Evolutionary conservation across 306 rosid species (phyloP).

Genomic region (Neltuma alba): DNA sequence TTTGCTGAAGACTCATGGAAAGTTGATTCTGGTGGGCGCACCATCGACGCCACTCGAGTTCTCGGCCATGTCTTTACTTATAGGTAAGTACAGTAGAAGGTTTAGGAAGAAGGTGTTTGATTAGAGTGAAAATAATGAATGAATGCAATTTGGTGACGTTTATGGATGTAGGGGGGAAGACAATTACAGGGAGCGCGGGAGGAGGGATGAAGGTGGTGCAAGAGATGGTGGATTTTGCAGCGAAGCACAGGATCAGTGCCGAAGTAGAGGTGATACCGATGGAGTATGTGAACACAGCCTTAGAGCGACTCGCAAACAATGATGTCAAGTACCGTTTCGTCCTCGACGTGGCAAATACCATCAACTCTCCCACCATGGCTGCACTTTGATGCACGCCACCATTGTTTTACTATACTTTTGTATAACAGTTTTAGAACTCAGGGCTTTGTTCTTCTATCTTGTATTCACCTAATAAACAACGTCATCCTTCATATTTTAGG

Average conservation of each 20-base stretch:
- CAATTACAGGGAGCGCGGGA: conserved; percentile 12
- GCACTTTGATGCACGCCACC: too few relatives aligned
- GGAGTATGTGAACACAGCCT: conserved; percentile 40
- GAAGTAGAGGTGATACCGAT: conserved; percentile 37
- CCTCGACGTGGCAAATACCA: conserved; percentile 36
- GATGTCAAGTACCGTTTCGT: conserved; percentile 46
- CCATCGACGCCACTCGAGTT: conserved; percentile 37
- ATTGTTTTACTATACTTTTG: too few relatives aligned
- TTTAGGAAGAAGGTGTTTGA: too few relatives aligned
- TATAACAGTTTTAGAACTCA: too few relatives aligned
- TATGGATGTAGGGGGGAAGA: conserved; percentile 35
- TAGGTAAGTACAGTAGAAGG: conserved; percentile 27
- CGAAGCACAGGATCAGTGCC: conserved; percentile 32
- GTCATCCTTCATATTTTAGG: too few relatives aligned
- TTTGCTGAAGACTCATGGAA: conserved; percentile 44
- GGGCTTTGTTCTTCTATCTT: too few relatives aligned
- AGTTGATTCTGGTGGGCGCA: conserved; percentile 47
- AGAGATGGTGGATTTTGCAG: conserved; percentile 40
- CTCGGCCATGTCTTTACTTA: conserved; percentile 33
- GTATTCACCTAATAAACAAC: too few relatives aligned
- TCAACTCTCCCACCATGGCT: not conserved
- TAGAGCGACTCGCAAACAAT: conserved; percentile 26
- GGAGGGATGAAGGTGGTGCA: conserved; percentile 29
- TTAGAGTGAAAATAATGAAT: too few relatives aligned
- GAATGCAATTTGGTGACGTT: too few relatives aligned